Evolutionary conservation across 176 grass and related monocot genomes (phyloP).

Genomic region (Rhynchospora tenuis): DNA sequence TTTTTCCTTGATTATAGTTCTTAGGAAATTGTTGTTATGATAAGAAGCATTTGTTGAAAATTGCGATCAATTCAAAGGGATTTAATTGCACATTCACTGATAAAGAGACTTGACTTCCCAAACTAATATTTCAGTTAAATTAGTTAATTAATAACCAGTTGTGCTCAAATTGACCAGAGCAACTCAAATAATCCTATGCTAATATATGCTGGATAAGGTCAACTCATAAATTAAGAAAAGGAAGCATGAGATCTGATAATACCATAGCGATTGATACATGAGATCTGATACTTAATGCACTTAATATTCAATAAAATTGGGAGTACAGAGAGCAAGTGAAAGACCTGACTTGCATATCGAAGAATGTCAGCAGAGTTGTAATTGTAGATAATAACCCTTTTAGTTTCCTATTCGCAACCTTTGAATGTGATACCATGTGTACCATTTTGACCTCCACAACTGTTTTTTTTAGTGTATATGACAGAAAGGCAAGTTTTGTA

Average conservation of each 20-base stretch:
- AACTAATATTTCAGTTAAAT: constrained; percentile 17
- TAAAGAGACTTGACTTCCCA: background rate
- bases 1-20: too few species aligned
- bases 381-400: too few species aligned
- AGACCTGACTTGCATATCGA: constrained; percentile 77
- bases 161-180: background rate
- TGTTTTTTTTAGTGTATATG: background rate
- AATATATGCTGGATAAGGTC: too few species aligned
- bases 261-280: too few species aligned
- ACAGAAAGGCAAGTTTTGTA: background rate
- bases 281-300: too few species aligned
- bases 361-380: constrained; percentile 62
- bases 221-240: too few species aligned
- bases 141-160: background rate
- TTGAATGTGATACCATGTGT: constrained; percentile 88
- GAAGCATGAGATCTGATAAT: too few species aligned
- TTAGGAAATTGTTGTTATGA: background rate
- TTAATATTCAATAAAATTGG: constrained; percentile 27
- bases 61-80: constrained; percentile 4
- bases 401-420: constrained; percentile 88
- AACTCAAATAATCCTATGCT: background rate
- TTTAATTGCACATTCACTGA: constrained; percentile 5
- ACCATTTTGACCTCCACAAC: constrained; percentile 72
- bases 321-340: constrained; percentile 86
- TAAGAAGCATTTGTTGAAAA: background rate